These are phyloP conservation scores for Tulasnella calospora DNA, from an alignment of 768 basidiomycete species.

Conservation along the genomic window DNA sequence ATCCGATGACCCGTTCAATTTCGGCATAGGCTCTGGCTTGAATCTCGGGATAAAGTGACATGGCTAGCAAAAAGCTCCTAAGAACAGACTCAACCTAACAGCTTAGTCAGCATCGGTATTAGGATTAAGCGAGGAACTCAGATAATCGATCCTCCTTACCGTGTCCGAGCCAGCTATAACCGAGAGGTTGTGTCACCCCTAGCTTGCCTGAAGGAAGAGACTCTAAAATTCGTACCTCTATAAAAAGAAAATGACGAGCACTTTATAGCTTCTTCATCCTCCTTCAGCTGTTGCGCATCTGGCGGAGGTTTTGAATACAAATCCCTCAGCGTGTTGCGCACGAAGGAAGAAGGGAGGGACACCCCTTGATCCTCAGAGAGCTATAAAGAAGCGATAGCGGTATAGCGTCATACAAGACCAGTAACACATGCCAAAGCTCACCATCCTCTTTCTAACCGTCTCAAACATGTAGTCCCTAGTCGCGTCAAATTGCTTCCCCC, in stretches of 20 bases:
- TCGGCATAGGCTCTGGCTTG: constrained; percentile 38
- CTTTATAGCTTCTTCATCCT: background rate
- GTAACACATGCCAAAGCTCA: background rate
- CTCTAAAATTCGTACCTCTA: background rate
- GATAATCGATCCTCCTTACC: background rate
- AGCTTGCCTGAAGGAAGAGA: background rate
- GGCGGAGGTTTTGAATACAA: background rate
- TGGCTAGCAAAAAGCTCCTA: constrained; percentile 29
- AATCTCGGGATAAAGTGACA: constrained; percentile 33
- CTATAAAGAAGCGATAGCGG: background rate
- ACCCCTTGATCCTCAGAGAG: background rate
- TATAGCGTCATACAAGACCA: background rate
- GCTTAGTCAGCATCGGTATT: background rate
- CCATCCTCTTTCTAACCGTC: background rate
- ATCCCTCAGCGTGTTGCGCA: constrained; percentile 1
- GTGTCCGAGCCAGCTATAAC: background rate
- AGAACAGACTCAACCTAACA: constrained; percentile 25
- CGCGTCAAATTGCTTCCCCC: background rate
- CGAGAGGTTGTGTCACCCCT: too few relatives aligned
- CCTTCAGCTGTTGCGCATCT: background rate
- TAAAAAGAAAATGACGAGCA: background rate
- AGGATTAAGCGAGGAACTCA: background rate
- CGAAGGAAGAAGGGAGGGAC: constrained; percentile 7
- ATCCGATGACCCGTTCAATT: constrained; percentile 38
- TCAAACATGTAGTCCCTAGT: background rate